phyloP scores from a whole-genome alignment of 108 stramenopile genomes.

The Cyclotella cryptica region DNA sequence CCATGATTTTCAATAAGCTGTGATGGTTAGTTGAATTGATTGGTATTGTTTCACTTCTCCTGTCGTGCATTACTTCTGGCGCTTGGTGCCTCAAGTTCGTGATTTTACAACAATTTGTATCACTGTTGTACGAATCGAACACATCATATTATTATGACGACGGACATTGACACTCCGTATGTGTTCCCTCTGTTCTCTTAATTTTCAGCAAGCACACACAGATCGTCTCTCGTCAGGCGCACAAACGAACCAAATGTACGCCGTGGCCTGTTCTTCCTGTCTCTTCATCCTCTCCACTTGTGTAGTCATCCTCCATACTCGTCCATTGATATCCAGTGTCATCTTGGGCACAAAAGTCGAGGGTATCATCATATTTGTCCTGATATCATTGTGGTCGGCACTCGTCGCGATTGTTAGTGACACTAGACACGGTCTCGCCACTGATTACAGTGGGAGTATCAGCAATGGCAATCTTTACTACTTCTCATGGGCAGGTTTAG shows the following conservation, averaged over 20 bases:
- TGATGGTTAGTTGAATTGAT: too few species aligned
- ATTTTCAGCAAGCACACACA: constrained; percentile 24
- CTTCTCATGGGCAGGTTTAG: constrained; percentile 85
- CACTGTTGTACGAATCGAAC: constrained; percentile 4
- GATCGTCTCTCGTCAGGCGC: constrained; percentile 39
- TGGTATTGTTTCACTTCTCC: background rate
- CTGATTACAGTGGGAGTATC: constrained; percentile 58
- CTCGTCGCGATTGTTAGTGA: constrained; percentile 75
- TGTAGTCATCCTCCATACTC: constrained; percentile 64
- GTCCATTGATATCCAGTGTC: constrained; percentile 54
- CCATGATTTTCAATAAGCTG: too few species aligned
- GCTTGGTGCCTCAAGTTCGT: background rate
- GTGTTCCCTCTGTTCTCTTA: background rate
- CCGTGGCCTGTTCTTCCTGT: constrained; percentile 71
- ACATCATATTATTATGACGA: too few species aligned
- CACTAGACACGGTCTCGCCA: constrained; percentile 66
- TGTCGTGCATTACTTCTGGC: background rate
- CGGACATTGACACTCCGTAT: constrained; percentile 6
- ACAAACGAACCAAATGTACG: constrained; percentile 62
- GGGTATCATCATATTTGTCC: constrained; percentile 59
- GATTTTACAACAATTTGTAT: background rate
- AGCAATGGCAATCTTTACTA: constrained; percentile 88
- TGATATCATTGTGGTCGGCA: constrained; percentile 74
- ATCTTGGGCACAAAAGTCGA: constrained; percentile 78
- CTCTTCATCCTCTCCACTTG: constrained; percentile 62